These are phyloP conservation scores for Arthroderma uncinatum DNA, from an alignment of 2,329 filamentous ascomycete genomes.

Conservation along the genomic window DNA sequence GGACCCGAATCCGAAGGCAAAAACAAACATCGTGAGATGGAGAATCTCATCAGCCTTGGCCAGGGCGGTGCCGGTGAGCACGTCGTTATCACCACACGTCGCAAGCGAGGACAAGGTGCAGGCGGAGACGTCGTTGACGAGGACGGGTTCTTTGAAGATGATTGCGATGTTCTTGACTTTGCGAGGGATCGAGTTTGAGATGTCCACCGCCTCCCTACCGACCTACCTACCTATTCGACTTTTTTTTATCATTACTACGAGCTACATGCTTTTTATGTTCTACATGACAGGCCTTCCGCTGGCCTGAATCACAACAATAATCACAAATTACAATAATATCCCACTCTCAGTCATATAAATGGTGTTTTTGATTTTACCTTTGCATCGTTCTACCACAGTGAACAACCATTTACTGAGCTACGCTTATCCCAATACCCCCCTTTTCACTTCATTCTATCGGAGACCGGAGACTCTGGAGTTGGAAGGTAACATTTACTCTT, in stretches of 20 bases:
- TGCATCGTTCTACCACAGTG: background rate
- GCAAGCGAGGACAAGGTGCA: conserved; percentile 41
- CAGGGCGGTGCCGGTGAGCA: conserved; percentile 55
- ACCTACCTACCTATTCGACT: background rate
- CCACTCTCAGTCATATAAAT: background rate
- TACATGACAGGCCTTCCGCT: background rate
- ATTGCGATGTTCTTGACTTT: conserved; percentile 85
- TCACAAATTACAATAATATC: background rate
- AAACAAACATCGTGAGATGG: conserved; percentile 29
- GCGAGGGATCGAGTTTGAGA: conserved; percentile 46
- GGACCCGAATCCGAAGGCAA: conserved; percentile 26
- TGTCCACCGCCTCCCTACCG: background rate
- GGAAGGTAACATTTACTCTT: background rate
- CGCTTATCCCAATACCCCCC: background rate
- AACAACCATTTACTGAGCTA: background rate
- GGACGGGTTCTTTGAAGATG: conserved; percentile 80
- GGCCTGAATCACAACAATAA: background rate
- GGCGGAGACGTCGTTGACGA: conserved; percentile 31
- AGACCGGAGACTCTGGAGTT: background rate
- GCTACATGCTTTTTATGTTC: background rate
- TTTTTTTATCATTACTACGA: background rate
- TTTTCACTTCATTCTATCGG: background rate
- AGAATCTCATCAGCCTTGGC: conserved; percentile 41
- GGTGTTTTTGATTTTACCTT: background rate
- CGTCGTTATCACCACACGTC: conserved; percentile 70